Percentiles rank a stretch among this genome's conserved stretches.
Conservation (phyloP, 2,329 filamentous ascomycete species). For the Dothideomycetes sp. region DNA sequence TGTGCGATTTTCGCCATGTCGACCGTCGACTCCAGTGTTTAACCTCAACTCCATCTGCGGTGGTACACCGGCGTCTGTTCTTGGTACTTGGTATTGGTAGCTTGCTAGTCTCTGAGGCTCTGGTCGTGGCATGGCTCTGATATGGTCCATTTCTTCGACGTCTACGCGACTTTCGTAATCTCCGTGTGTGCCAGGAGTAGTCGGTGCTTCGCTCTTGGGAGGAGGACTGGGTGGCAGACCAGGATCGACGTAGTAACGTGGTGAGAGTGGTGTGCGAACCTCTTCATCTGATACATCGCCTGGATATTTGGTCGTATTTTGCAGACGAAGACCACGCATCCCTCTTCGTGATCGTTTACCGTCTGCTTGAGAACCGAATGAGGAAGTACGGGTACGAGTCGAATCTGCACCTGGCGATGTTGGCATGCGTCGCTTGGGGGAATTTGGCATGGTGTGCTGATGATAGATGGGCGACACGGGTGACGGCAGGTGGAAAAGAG, state of each 20-base stretch:
- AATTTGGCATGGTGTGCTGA: slow-evolving; percentile 16
- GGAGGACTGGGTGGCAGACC: slow-evolving; percentile 47
- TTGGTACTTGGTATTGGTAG: slow-evolving; percentile 14
- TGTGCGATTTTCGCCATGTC: slow-evolving; percentile 3
- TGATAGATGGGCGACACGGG: slow-evolving; percentile 23
- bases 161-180: slow-evolving; percentile 1
- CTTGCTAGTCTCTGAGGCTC: slow-evolving; percentile 19
- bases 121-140: slow-evolving; percentile 20
- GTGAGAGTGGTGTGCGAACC: slow-evolving; percentile 45
- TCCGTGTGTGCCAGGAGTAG: slow-evolving; percentile 24
- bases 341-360: slow-evolving; percentile 25
- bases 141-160: slow-evolving; percentile 18
- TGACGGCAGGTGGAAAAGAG: slow-evolving; percentile 13
- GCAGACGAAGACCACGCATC: slow-evolving; percentile 39
- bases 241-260: slow-evolving; percentile 44
- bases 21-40: neutral
- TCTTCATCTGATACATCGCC: slow-evolving; percentile 34
- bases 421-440: slow-evolving; percentile 1
- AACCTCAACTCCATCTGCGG: slow-evolving; percentile 7
- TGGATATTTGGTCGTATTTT: slow-evolving; percentile 42
- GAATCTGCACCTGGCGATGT: neutral
- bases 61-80: neutral
- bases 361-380: slow-evolving; percentile 23
- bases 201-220: slow-evolving; percentile 24
- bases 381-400: slow-evolving; percentile 27